Base-by-base conservation (phyloP, 106 monocot genomes). In the Acorus calamus region DNA sequence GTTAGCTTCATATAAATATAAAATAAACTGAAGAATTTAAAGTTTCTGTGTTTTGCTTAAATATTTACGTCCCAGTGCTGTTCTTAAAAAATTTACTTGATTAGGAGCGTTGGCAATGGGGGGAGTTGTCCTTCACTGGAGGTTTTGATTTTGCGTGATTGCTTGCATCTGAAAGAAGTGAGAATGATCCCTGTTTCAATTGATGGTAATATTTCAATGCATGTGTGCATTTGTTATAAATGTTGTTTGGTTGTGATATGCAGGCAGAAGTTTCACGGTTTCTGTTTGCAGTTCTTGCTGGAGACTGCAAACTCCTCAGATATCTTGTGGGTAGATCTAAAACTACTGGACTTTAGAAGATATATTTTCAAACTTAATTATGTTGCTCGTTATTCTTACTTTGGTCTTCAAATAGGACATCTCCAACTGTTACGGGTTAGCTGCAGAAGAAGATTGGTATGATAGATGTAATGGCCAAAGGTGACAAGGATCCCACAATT, bases 121-220 rank as follows among this genome's bases (percentile, higher is more conserved):
- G 54, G 69, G 49, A 76, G 66, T 74, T 54, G 14, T 55, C 59
- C 64, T 50, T 44, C 50, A 42, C 55, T 92, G 47, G 92, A 92
- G 69, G 67, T 80, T 49, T 68, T 92, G 67, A 78, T 84, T 12
- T 76, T 92, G 13, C 76, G 81, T 11, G 81, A 92, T 64, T 92
- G 87, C 60, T 64, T 84, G 56, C 77, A 92, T 77, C 87, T 92
- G 55, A 92, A 76, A 77, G 84, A 80, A 72, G 92, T 87, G 69
- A 80, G 86, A 4, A 60, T 8, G 28, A 28, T 28, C 28, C 28
- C 28, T 28, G 28, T 28, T 28, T 28, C 28, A 28, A 28, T 28
- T 28, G 28, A 28, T 28, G 28, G 28, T 28, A 28, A 28, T 28
- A 28, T 28, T 28, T 28, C 28, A 28, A 28, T 28, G 28, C 28